These are phyloP conservation scores for Tagetes patula DNA, from an alignment of 129 eudicot genomes.

Conservation along the genomic window DNA sequence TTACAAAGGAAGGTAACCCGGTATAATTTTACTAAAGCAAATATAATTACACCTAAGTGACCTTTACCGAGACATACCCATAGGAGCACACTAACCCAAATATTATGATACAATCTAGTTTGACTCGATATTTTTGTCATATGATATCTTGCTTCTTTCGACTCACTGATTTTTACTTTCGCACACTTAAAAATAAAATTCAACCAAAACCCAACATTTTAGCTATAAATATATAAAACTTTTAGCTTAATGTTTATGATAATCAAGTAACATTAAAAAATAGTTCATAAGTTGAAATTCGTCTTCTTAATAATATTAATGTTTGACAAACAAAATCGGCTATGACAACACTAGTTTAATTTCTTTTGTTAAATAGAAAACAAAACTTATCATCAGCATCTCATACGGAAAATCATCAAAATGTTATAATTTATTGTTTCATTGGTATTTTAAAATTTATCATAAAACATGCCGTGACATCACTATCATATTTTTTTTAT, in stretches of 20 bases:
- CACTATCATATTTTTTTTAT: not conserved
- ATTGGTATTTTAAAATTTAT: not conserved
- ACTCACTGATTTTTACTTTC: too few species aligned
- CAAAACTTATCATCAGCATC: not conserved
- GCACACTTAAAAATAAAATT: not conserved
- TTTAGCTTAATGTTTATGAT: not conserved
- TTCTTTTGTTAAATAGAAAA: not conserved
- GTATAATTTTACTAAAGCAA: too few species aligned
- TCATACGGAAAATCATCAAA: not conserved
- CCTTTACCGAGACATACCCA: too few species aligned
- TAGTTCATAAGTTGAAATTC: not conserved
- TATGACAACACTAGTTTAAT: slow-evolving; percentile 18
- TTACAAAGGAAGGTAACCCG: too few species aligned
- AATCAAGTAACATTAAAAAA: not conserved
- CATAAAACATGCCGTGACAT: not conserved
- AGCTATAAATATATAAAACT: not conserved
- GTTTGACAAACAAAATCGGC: slow-evolving; percentile 18
- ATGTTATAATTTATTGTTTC: not conserved
- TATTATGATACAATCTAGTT: too few species aligned
- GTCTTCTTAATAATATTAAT: not conserved
- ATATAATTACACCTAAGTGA: too few species aligned
- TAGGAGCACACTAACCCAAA: too few species aligned
- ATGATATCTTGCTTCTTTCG: too few species aligned
- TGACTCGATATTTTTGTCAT: too few species aligned
- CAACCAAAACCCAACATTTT: not conserved